Base-by-base conservation (phyloP, 352 stramenopile genomes). In the Blastocystis sp. region DNA sequence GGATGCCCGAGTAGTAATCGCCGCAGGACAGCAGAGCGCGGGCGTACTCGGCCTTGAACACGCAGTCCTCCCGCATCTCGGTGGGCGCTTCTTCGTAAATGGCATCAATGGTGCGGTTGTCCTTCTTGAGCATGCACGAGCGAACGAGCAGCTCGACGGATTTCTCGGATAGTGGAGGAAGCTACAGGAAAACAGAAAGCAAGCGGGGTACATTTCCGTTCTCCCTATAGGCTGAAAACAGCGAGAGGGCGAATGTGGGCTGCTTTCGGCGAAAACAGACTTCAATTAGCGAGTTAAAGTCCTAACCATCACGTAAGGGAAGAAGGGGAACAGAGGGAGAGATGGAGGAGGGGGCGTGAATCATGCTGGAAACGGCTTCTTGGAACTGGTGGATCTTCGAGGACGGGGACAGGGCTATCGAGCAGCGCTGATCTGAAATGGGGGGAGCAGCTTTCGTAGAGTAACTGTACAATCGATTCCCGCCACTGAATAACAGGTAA, bases 31-130 rank as follows among this genome's bases (percentile, higher is more conserved):
- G 45, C 51, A 62, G 55, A 10, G 74, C 74, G 31, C 74, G 74
- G 66, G 74, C 74, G 37, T 67, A 85, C 29, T 85, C 74, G 12
- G 74, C 74, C 45, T 85, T 51, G 45, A 85, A 85, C 16, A 29
- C 1, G n/a, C 3, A 67, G 4, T 31, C 59, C 51, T 39, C n/a
- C 13, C 74, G 74, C 13, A 85, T 55, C 2, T 33, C 21, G 26
- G 33, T 31, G 21, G 74, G 39, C n/a, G 55, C 41, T 19, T 69
- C 66, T n/a, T 62, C 51, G 61, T 69, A 85, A 51, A 85, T 37
- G 13, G 29, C 16, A 31, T 85, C 74, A 3, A 85, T 85, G 0
- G 31, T 24, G 13, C 51, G 37, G 24, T 51, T 62, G 55, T 85
- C 45, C 26, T 39, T 62, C 3, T 67, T 85, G n/a, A 85, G 26